phyloP scores from a whole-genome alignment of 129 eudicot species.

The carrot (Daucus carota) region DNA sequence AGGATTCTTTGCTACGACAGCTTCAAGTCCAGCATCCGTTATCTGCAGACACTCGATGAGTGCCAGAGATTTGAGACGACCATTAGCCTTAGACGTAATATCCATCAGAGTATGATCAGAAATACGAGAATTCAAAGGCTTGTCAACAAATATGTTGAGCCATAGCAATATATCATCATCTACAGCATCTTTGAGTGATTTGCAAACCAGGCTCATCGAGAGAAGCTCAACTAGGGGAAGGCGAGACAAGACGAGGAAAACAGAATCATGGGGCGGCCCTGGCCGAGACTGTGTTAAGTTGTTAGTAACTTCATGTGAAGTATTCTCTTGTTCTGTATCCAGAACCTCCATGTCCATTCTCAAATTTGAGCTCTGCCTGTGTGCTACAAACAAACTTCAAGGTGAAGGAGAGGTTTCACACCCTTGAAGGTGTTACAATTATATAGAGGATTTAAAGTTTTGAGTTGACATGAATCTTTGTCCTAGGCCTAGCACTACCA shows the following conservation, averaged over 20 bases:
- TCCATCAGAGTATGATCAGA: constrained; percentile 33
- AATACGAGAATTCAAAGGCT: constrained; percentile 28
- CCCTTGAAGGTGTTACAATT: not conserved
- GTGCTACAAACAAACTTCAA: not conserved
- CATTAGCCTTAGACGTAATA: constrained; percentile 45
- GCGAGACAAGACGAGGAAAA: constrained; percentile 52
- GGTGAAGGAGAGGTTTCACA: not conserved
- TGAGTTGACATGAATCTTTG: not conserved
- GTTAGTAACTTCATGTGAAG: constrained; percentile 10
- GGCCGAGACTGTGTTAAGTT: constrained; percentile 16
- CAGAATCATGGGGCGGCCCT: constrained; percentile 55
- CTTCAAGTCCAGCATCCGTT: constrained; percentile 54
- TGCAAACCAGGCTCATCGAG: constrained; percentile 50
- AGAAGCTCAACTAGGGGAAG: constrained; percentile 79
- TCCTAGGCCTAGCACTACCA: not conserved
- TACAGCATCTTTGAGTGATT: constrained; percentile 49
- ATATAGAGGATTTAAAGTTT: not conserved
- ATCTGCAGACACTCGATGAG: constrained; percentile 49
- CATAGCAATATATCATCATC: constrained; percentile 60
- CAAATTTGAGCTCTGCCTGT: not conserved
- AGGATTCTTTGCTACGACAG: constrained; percentile 45
- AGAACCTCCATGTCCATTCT: constrained; percentile 22
- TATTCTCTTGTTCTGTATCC: constrained; percentile 20
- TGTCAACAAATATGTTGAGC: constrained; percentile 51
- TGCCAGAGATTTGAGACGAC: constrained; percentile 46